Evolutionary conservation across 345 rosid genomes (phyloP).

Genomic region (Populus nigra): DNA sequence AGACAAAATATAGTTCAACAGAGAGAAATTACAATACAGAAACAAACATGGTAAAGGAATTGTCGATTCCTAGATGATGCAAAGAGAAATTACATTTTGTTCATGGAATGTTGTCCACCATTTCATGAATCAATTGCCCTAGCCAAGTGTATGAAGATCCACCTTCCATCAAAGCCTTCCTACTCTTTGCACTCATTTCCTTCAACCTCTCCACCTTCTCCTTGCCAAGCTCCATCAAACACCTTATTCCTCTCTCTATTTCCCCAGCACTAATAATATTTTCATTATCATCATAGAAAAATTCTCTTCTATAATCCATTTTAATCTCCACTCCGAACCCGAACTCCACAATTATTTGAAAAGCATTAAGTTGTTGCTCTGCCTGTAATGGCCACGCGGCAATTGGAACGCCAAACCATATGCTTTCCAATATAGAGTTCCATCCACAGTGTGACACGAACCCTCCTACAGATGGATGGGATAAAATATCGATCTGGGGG

Average conservation of each 20-base stretch:
- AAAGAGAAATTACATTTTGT: no score
- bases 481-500: not conserved
- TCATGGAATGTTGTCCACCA: not conserved
- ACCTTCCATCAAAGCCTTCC: not conserved
- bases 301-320: not conserved
- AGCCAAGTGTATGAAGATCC: conserved; percentile 2
- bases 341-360: conserved; percentile 2
- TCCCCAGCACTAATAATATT: not conserved
- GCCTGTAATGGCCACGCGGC: conserved; percentile 1
- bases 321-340: not conserved
- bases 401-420: conserved; percentile 15
- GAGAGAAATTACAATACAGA: no score
- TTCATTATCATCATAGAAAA: not conserved
- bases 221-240: not conserved
- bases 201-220: not conserved
- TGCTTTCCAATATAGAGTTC: conserved; percentile 10
- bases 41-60: no score
- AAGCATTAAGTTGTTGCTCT: conserved; percentile 13
- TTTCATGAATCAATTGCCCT: not conserved
- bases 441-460: conserved; percentile 20
- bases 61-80: no score
- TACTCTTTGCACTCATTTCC: conserved; percentile 2
- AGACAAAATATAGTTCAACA: no score
- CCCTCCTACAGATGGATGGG: conserved; percentile 7
- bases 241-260: not conserved